These are phyloP conservation scores for Phytopythium montanum DNA, from an alignment of 352 stramenopile genomes.

Conservation along the genomic window DNA sequence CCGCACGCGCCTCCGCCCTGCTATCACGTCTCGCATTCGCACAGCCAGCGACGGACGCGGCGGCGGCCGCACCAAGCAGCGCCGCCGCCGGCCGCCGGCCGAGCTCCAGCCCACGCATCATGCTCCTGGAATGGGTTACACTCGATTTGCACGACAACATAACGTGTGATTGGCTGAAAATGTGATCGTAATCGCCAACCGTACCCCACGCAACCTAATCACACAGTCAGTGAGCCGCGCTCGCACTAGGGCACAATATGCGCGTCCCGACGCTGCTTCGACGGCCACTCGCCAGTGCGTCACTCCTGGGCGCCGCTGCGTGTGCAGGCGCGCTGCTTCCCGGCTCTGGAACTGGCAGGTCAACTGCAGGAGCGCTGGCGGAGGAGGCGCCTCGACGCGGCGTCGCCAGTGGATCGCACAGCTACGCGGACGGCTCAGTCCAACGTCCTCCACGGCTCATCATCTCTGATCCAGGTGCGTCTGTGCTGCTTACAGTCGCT, in stretches of 20 bases:
- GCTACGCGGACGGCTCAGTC: constrained; percentile 1
- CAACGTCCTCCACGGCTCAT: constrained; percentile 1
- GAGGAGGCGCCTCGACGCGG: neutral
- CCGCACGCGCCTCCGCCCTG: neutral
- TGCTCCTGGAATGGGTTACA: neutral
- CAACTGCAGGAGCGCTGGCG: neutral
- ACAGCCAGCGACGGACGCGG: neutral
- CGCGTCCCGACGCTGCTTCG: neutral
- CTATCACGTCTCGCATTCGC: neutral
- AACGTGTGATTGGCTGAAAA: no score
- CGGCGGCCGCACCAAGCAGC: constrained; percentile 1
- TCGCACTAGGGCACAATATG: neutral
- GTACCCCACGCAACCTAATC: no score
- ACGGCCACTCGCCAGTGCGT: neutral
- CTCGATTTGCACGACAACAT: no score
- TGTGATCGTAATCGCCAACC: no score
- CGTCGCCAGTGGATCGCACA: neutral
- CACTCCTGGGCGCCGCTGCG: neutral
- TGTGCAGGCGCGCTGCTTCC: neutral
- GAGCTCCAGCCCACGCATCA: neutral
- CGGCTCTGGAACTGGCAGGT: no score
- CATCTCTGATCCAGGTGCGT: constrained; percentile 2
- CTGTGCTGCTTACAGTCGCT: neutral
- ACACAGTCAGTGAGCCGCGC: no score
- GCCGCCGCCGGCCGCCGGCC: neutral